Percentiles rank a stretch among this genome's conserved stretches.
Conservation (phyloP, 495 filamentous ascomycete genomes). For the Usnea hakonensis region DNA sequence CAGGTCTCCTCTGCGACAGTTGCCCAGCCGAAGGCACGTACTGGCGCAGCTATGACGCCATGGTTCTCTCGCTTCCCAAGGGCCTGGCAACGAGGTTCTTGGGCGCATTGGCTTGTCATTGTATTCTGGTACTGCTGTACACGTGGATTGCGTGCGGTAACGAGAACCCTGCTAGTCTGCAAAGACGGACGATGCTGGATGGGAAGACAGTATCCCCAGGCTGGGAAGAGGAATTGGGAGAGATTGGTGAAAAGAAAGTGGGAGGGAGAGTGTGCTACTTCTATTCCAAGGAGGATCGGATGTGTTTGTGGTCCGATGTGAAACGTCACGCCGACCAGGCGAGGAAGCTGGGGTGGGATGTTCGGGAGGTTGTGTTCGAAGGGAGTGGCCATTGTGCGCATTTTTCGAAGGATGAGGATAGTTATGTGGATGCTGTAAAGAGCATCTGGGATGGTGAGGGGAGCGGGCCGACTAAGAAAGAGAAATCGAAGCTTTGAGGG, state of each 20-base stretch:
- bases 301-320: constrained; percentile 2
- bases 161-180: constrained; percentile 5
- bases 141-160: constrained; percentile 1
- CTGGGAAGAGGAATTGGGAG: background rate
- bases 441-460: background rate
- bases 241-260: no score
- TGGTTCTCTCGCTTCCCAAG: constrained; percentile 2
- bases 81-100: background rate
- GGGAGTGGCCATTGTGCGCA: background rate
- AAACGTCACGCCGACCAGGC: background rate
- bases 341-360: background rate
- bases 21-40: constrained; percentile 7
- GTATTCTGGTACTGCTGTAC: constrained; percentile 1
- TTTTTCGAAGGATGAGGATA: background rate
- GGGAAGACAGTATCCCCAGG: background rate
- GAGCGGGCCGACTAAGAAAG: background rate
- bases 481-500: no score
- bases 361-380: constrained; percentile 2
- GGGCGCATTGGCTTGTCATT: background rate
- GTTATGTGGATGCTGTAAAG: background rate
- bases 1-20: background rate
- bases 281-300: constrained; percentile 1
- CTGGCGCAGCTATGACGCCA: background rate
- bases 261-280: constrained; percentile 5
- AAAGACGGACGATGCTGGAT: background rate